Conservation (phyloP, 148 eudicot genomes). For the Cornus florida region DNA sequence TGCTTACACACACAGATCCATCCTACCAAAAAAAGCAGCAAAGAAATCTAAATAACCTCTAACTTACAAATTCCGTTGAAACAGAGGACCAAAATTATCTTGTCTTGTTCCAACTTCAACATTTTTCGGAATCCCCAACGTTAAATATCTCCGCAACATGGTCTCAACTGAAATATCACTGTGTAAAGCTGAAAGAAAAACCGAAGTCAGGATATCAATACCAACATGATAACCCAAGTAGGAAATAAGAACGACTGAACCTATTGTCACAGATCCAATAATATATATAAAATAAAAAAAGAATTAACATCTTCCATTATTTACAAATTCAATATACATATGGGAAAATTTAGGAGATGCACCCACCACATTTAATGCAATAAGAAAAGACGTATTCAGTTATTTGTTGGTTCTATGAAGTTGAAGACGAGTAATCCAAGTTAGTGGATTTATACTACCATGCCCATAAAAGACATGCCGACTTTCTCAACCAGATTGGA, state of each 20-base stretch:
- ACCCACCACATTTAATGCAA: neutral
- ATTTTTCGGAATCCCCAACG: constrained; percentile 22
- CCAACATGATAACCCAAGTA: neutral
- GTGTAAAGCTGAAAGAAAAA: constrained; percentile 40
- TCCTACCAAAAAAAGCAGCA: constrained; percentile 7
- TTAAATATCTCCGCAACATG: constrained; percentile 21
- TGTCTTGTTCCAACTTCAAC: constrained; percentile 24
- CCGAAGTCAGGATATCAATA: neutral
- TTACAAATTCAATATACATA: neutral
- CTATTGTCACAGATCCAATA: no score
- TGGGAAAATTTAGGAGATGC: neutral
- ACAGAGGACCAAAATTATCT: constrained; percentile 20
- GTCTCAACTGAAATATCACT: constrained; percentile 23
- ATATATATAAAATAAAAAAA: neutral
- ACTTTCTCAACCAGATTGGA: no score
- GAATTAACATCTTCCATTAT: constrained; percentile 5
- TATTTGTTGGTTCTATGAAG: neutral
- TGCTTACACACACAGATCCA: neutral
- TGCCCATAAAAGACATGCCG: no score
- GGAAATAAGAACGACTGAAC: neutral
- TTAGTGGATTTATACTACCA: neutral
- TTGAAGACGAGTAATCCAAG: neutral
- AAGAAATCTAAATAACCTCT: constrained; percentile 14
- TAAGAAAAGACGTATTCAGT: neutral
- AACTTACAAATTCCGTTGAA: constrained; percentile 58